Evolutionary conservation across 1,139 yeast genomes (phyloP).

Genomic region (Geotrichum bryndzae): DNA sequence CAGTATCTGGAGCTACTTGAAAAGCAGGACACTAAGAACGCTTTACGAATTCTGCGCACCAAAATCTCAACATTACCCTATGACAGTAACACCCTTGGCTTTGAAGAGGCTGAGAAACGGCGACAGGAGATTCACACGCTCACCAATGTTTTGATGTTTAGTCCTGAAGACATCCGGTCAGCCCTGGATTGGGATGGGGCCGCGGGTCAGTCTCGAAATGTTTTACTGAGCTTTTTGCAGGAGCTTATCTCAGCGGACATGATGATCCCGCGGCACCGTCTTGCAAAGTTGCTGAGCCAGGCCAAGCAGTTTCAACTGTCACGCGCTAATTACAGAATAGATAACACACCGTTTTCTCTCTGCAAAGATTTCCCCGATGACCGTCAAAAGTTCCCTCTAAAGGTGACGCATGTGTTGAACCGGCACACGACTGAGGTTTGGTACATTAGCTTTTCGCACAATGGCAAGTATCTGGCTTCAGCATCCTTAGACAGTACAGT

Average conservation of each 20-base stretch:
- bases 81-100: conserved; percentile 17
- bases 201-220: conserved; percentile 38
- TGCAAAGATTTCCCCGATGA: conserved; percentile 33
- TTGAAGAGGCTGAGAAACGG: conserved; percentile 15
- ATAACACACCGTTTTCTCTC: conserved; percentile 26
- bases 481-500: conserved; percentile 67
- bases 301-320: conserved; percentile 46
- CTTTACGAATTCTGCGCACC: conserved; percentile 43
- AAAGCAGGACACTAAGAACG: conserved; percentile 33
- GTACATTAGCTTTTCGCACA: conserved; percentile 72
- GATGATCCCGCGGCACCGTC: conserved; percentile 48
- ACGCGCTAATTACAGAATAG: conserved; percentile 38
- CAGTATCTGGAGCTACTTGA: conserved; percentile 33
- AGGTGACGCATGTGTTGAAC: conserved; percentile 39
- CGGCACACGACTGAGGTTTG: conserved; percentile 75
- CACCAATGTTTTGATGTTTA: conserved; percentile 37
- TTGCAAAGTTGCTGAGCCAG: conserved; percentile 47
- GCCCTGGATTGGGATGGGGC: conserved; percentile 40
- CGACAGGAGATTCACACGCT: conserved; percentile 30
- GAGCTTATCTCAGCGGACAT: conserved; percentile 46
- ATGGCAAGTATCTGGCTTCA: conserved; percentile 66
- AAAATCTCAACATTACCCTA: conserved; percentile 32
- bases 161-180: conserved; percentile 31
- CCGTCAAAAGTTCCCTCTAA: conserved; percentile 45
- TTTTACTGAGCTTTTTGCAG: conserved; percentile 42